These are phyloP conservation scores for Stagonosporopsis vannaccii DNA, from an alignment of 2,329 filamentous ascomycete genomes.

Conservation along the genomic window DNA sequence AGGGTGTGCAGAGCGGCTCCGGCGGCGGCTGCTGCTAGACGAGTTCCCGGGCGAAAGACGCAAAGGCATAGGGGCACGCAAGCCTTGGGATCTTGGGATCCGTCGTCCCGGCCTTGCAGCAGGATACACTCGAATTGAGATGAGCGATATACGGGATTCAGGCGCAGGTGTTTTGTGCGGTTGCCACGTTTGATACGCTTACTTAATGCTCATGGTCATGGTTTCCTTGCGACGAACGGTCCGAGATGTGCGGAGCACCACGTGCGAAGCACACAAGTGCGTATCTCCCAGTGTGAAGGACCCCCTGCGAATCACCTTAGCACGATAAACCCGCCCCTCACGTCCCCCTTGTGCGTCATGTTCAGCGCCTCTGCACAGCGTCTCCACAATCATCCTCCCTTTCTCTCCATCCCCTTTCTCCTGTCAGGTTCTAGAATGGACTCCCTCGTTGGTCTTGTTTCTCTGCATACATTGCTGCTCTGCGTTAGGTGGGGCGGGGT, in stretches of 20 bases:
- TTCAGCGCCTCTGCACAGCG: slow-evolving; percentile 3
- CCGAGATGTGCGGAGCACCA: background rate
- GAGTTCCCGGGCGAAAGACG: background rate
- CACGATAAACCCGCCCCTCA: background rate
- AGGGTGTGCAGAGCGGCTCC: slow-evolving; percentile 88
- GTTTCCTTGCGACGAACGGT: slow-evolving; percentile 14
- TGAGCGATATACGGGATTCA: slow-evolving; percentile 18
- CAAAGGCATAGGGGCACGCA: background rate
- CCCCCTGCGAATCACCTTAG: no score
- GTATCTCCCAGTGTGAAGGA: no score
- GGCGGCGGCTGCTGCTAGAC: slow-evolving; percentile 89
- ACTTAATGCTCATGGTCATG: slow-evolving; percentile 23
- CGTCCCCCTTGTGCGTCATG: slow-evolving; percentile 2
- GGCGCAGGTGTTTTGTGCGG: slow-evolving; percentile 21
- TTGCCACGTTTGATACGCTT: slow-evolving; percentile 19
- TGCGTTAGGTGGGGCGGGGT: slow-evolving; percentile 16
- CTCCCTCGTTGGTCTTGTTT: slow-evolving; percentile 9
- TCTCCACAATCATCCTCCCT: background rate
- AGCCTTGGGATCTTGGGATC: slow-evolving; percentile 6
- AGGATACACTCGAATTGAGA: slow-evolving; percentile 3
- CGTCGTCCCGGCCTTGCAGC: slow-evolving; percentile 4
- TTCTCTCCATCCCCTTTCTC: no score
- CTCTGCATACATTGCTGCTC: slow-evolving; percentile 3
- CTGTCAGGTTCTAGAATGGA: slow-evolving; percentile 15
- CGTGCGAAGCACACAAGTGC: no score